Evolutionary conservation across 805 yeast genomes (phyloP), one percentile per base, ranked within the genome.

Genomic region (Metschnikowia kofuensis): DNA sequence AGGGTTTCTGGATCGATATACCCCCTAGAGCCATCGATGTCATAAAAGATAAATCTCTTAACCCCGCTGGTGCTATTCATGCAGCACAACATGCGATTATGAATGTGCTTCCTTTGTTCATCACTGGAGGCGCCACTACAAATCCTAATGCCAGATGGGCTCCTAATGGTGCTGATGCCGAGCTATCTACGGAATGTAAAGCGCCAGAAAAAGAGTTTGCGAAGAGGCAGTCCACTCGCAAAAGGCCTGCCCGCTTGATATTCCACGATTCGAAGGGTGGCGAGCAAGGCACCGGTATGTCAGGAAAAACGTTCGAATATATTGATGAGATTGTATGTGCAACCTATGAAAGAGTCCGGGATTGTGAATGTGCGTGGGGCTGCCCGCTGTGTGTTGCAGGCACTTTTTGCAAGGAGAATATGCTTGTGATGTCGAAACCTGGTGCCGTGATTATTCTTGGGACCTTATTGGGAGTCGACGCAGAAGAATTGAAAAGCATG

Each of bases 181-280:
- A 94, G 57, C 76, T 94, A 12, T 80, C 79, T 40, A 89, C 98
- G 0, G 99, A 94, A 65, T 94, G 99, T 66, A 94, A 94, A 60
- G 97, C 98, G 0, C 97, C 99, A 0, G 96, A 90, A 55, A 94
- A 94, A 59, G 99, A 94, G 62, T 88, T 92, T 74, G 88, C 96
- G 1, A 76, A 77, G 42, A 68, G 89, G 29, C 87, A 87, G 60
- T 78, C 92, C 0, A 66, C 67, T 14, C 70, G 99, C 37, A 80
- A 78, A 48, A 70, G 99, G 38, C 98, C 98, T 0, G 96, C 96
- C 0, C 72, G 99, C 46, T 69, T 94, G 43, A 82, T 91, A 1
- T 87, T 94, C 56, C 83, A 83, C 61, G 98, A 94, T 64, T 77
- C 89, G 1, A 82, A 84, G 59, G 96, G 96, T 10, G 96, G 96